phyloP scores from a whole-genome alignment of 805 yeast genomes.

The Candida odintsovae region DNA sequence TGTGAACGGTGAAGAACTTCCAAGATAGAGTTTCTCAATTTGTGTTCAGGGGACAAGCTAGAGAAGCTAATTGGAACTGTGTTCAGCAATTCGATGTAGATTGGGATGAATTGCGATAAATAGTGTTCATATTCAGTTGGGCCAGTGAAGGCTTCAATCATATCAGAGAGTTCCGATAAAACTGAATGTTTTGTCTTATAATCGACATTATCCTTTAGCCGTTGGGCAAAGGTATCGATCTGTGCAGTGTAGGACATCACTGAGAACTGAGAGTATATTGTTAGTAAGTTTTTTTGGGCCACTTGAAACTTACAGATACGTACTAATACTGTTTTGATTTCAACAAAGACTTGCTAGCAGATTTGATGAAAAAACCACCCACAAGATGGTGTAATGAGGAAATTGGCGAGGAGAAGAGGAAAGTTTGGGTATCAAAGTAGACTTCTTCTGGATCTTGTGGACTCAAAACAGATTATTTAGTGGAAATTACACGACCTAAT shows the following conservation, averaged over 20 bases:
- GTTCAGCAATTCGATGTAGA: constrained; percentile 56
- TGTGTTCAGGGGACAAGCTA: constrained; percentile 64
- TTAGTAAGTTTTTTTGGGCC: not conserved
- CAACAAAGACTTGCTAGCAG: not conserved
- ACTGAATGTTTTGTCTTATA: constrained; percentile 58
- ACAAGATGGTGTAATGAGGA: not conserved
- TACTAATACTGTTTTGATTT: not conserved
- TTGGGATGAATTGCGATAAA: constrained; percentile 62
- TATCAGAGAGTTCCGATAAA: constrained; percentile 78
- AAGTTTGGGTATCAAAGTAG: not conserved
- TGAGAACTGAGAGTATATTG: not conserved
- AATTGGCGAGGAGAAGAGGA: not conserved
- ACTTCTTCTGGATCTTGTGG: not conserved
- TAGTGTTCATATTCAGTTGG: constrained; percentile 79
- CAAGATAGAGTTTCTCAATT: constrained; percentile 66
- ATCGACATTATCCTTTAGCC: constrained; percentile 51
- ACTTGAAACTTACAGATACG: not conserved
- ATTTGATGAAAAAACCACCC: not conserved
- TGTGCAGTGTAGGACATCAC: constrained; percentile 38
- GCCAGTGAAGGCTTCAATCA: constrained; percentile 77
- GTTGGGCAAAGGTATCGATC: constrained; percentile 61
- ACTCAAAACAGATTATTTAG: not conserved
- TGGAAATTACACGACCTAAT: not conserved
- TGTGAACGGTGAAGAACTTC: constrained; percentile 79
- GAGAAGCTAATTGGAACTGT: constrained; percentile 69